Percentiles rank a stretch among this genome's conserved stretches.
Conservation (phyloP, 768 basidiomycete species). For the Phaffia australis region DNA sequence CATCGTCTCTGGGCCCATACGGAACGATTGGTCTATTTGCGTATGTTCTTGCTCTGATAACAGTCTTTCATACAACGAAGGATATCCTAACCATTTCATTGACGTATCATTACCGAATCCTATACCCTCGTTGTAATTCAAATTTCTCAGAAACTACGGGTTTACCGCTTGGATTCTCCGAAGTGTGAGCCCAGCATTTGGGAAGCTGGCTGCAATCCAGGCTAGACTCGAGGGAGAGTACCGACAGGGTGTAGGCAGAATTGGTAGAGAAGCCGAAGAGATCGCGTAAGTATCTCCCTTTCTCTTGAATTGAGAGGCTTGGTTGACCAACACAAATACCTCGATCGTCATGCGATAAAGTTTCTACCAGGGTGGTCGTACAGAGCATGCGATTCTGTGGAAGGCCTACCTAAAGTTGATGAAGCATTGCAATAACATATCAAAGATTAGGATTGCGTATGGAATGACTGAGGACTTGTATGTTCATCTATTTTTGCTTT, state of each 20-base stretch:
- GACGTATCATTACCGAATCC: neutral
- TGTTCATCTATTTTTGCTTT: neutral
- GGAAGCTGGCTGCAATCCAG: constrained; percentile 74
- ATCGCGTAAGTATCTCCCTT: constrained; percentile 51
- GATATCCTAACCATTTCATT: no score
- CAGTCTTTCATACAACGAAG: neutral
- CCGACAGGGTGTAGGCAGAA: constrained; percentile 67
- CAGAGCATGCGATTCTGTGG: constrained; percentile 72
- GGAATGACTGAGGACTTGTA: constrained; percentile 17
- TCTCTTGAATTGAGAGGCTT: no score
- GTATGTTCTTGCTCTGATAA: neutral
- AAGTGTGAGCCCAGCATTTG: constrained; percentile 79
- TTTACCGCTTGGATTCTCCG: constrained; percentile 67
- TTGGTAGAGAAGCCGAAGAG: constrained; percentile 84
- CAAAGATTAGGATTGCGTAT: constrained; percentile 44
- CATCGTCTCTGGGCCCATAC: constrained; percentile 70
- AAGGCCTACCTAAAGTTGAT: constrained; percentile 67
- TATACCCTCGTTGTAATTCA: neutral
- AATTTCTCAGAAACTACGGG: constrained; percentile 56
- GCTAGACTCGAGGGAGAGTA: constrained; percentile 87
- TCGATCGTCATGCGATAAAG: neutral
- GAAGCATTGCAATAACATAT: constrained; percentile 81
- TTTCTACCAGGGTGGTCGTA: constrained; percentile 79
- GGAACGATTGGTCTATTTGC: constrained; percentile 65
- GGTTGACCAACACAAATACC: neutral